Evolutionary conservation across 306 rosid species (phyloP).

Genomic region (Sphenostylis stenocarpa): DNA sequence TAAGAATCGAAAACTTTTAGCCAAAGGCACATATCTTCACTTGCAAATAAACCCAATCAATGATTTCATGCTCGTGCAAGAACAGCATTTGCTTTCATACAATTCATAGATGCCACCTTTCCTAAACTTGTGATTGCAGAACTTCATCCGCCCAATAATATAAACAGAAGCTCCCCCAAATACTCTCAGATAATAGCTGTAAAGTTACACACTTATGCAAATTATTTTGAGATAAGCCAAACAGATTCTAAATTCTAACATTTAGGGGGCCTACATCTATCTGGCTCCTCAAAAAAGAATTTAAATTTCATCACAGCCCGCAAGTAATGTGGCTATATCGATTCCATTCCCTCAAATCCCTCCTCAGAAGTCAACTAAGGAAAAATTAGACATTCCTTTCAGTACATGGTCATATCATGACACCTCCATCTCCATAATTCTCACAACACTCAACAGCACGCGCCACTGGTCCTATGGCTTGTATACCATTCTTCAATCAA

Average conservation of each 20-base stretch:
- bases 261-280: not conserved
- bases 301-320: not conserved
- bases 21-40: not conserved
- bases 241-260: constrained; percentile 21
- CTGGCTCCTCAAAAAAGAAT: not conserved
- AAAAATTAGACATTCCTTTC: not conserved
- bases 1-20: not conserved
- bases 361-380: not conserved
- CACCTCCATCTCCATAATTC: constrained; percentile 16
- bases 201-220: not conserved
- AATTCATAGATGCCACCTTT: not conserved
- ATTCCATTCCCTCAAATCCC: constrained; percentile 3
- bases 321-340: not conserved
- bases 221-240: not conserved
- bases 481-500: not conserved
- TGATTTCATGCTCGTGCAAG: not conserved
- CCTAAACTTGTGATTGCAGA: not conserved
- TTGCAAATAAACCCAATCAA: not conserved
- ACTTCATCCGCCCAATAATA: not conserved
- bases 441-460: not conserved
- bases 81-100: not conserved
- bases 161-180: not conserved
- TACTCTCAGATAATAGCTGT: not conserved
- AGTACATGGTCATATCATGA: not conserved
- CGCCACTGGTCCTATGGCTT: constrained; percentile 11